Evolutionary conservation across 2,329 filamentous ascomycete genomes (phyloP), one percentile per base, ranked within the genome.

Genomic region (Knufia fluminis): DNA sequence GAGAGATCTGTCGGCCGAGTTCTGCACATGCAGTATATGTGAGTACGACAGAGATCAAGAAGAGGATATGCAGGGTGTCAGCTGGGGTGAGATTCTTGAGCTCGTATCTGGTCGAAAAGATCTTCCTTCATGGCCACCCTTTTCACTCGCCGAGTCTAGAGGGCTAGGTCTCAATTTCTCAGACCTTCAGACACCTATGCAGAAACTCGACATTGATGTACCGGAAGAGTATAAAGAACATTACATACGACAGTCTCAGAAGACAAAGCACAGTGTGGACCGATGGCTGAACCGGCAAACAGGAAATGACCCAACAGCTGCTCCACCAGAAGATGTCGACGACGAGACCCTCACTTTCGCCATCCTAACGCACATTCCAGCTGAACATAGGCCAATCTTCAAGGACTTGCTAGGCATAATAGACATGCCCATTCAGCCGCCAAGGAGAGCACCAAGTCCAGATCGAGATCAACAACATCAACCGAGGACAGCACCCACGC

Each of bases 71-170:
- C 77, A 75, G 49, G 90, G 89, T 1, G 74, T 96, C 24, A 92
- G 87, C 54, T 98, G 91, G 91, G 91, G 92, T 8, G 91, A 97
- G 63, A 89, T 97, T 10, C 70, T 98, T 20, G 92, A 98, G 66
- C 82, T 90, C 63, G 89, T 95, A 10, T 92, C 88, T 55, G 91
- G 91, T 16, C 81, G 91, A 48, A 80, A 87, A 52, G 88, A 94
- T 58, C 74, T 96, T 46, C 90, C 91, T 0, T 69, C 76, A 14
- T 96, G 91, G 91, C 91, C 91, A 19, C 88, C 91, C 0, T 92
- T 96, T 61, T 80, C 85, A 57, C 77, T 90, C 57, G 77, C 77
- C 43, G 71, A 86, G 2, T 64, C 74, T 14, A 63, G 68, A 26
- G 74, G 74, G 9, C 66, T 80, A n/a, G 77, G 75, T n/a, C 71